phyloP scores from a whole-genome alignment of 768 basidiomycete genomes.

The Exidia glandulosa region DNA sequence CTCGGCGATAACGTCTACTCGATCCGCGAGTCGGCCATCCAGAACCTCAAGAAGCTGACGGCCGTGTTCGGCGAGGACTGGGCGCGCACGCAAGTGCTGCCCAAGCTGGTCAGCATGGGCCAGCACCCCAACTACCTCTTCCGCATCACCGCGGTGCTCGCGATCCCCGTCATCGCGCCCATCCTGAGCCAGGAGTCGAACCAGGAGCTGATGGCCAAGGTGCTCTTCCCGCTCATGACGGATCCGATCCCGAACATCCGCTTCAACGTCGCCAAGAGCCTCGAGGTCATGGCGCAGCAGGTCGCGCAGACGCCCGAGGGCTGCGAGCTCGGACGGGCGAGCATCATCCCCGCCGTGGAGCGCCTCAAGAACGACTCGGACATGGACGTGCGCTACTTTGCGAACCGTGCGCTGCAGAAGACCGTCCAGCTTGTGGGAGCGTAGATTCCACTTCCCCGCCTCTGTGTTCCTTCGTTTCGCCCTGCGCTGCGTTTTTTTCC shows the following conservation, averaged over 20 bases:
- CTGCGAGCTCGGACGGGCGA: conserved; percentile 56
- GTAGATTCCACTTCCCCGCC: background rate
- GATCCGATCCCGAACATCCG: conserved; percentile 99
- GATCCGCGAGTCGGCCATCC: conserved; percentile 95
- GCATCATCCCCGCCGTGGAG: conserved; percentile 73
- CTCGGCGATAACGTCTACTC: conserved; percentile 96
- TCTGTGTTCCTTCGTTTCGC: too few relatives aligned
- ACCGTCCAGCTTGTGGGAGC: background rate
- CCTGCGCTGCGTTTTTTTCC: too few relatives aligned
- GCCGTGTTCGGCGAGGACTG: conserved; percentile 99
- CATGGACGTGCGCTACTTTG: conserved; percentile 95
- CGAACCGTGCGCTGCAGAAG: conserved; percentile 65
- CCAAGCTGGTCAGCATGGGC: conserved; percentile 95
- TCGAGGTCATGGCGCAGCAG: conserved; percentile 76
- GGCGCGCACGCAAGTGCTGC: conserved; percentile 88
- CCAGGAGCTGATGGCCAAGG: conserved; percentile 70
- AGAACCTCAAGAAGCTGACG: conserved; percentile 92
- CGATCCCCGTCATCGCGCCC: conserved; percentile 95
- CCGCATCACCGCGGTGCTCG: conserved; percentile 98
- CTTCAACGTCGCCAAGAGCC: conserved; percentile 93
- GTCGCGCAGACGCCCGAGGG: conserved; percentile 60
- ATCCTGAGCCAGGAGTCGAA: conserved; percentile 78
- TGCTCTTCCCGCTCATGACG: conserved; percentile 67
- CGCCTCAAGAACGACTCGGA: conserved; percentile 81
- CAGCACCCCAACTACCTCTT: conserved; percentile 94